These are phyloP conservation scores for Venturia nashicola DNA, from an alignment of 2,329 filamentous ascomycete genomes.

Conservation along the genomic window DNA sequence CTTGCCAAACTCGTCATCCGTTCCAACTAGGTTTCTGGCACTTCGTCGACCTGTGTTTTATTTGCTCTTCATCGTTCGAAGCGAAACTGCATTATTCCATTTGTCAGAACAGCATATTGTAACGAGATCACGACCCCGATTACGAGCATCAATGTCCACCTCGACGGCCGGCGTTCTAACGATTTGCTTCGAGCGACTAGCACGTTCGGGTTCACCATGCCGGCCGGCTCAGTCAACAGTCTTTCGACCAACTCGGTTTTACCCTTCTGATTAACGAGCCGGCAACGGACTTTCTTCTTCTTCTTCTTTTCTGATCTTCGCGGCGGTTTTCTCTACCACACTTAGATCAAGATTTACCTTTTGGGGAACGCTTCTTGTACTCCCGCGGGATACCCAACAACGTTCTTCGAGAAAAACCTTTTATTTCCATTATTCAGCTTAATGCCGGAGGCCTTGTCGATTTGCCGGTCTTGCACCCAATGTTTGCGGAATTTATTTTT, in stretches of 20 bases:
- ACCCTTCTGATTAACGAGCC: neutral
- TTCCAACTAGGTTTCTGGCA: conserved; percentile 44
- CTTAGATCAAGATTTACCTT: neutral
- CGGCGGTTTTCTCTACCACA: neutral
- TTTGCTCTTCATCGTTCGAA: neutral
- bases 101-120: neutral
- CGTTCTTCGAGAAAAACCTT: neutral
- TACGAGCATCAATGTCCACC: neutral
- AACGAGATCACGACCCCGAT: conserved; percentile 3
- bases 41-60: neutral
- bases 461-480: neutral
- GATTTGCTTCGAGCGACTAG: neutral
- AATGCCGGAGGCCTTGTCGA: neutral
- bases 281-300: neutral
- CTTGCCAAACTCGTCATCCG: conserved; percentile 92
- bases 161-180: neutral
- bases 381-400: conserved; percentile 1
- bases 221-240: neutral
- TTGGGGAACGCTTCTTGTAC: neutral
- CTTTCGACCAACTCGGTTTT: neutral
- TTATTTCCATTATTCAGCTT: neutral
- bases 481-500: neutral
- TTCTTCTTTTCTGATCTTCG: neutral
- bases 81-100: neutral
- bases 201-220: neutral